Conservation (phyloP, 192 early-diverging fungal species). For the Allomyces macrogynus region DNA sequence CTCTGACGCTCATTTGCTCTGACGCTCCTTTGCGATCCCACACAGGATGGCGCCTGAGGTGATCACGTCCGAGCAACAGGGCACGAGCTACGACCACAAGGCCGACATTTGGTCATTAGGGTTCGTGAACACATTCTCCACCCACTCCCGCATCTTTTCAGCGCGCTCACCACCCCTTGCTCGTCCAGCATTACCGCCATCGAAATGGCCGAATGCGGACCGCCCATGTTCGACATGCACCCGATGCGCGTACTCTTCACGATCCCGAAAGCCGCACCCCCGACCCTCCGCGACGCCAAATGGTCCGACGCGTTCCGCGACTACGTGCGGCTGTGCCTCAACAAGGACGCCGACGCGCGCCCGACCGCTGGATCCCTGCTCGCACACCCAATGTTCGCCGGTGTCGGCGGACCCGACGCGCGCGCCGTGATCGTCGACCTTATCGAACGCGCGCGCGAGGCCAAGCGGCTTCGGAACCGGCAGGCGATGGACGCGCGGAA, state of each 20-base stretch:
- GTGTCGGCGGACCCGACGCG: background rate
- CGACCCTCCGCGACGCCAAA: slow-evolving; percentile 40
- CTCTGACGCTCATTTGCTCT: no score
- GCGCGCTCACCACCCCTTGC: no score
- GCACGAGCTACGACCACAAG: slow-evolving; percentile 5
- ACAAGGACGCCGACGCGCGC: slow-evolving; percentile 44
- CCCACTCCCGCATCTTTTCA: no score
- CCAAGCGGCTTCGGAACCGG: background rate
- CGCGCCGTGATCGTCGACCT: background rate
- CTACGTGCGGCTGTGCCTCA: slow-evolving; percentile 59
- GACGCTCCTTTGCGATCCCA: no score
- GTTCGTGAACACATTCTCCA: no score
- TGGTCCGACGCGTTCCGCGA: slow-evolving; percentile 34
- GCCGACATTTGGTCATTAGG: slow-evolving; percentile 22
- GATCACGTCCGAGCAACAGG: slow-evolving; percentile 11
- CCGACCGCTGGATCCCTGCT: slow-evolving; percentile 45
- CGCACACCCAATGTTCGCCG: slow-evolving; percentile 44
- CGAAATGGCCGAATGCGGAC: slow-evolving; percentile 45
- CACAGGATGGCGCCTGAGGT: slow-evolving; percentile 43
- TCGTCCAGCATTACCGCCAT: slow-evolving; percentile 22
- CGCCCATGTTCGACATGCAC: slow-evolving; percentile 45
- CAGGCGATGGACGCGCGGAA: background rate
- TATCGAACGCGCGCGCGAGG: background rate
- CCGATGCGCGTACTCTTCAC: slow-evolving; percentile 48
- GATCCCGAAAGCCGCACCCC: slow-evolving; percentile 53